These are phyloP conservation scores for Microstegium vimineum DNA, from an alignment of 176 grass and related monocot species.

Conservation along the genomic window DNA sequence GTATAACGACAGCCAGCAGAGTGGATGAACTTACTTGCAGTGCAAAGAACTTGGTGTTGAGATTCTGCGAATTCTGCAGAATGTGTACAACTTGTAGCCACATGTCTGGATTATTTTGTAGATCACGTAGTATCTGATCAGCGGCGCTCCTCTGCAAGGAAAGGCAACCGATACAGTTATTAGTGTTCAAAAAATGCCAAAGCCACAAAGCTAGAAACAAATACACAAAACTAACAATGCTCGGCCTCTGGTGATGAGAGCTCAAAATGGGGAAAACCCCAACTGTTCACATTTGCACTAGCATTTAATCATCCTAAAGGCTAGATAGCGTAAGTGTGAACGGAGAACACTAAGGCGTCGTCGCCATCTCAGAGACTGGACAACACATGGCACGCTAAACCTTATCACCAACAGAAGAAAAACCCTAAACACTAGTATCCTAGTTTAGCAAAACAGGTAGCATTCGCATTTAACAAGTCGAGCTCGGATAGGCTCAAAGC, in stretches of 20 bases:
- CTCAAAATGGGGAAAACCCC: background rate
- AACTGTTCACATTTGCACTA: background rate
- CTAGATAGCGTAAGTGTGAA: background rate
- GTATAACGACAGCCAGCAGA: background rate
- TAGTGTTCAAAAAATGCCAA: background rate
- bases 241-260: background rate
- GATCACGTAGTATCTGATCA: constrained; percentile 84
- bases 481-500: background rate
- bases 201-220: background rate
- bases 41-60: constrained; percentile 98
- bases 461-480: background rate
- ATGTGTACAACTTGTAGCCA: constrained; percentile 99
- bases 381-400: background rate
- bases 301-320: background rate
- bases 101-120: constrained; percentile 94
- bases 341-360: background rate
- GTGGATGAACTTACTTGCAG: constrained; percentile 69
- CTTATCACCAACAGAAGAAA: background rate
- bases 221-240: background rate
- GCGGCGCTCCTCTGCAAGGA: constrained; percentile 82
- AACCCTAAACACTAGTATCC: background rate
- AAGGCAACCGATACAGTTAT: background rate
- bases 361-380: background rate
- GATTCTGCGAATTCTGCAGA: constrained; percentile 84
- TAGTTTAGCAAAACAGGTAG: background rate